Base-by-base conservation (phyloP, 257 asterid species). In the Euphrasia confusa region DNA sequence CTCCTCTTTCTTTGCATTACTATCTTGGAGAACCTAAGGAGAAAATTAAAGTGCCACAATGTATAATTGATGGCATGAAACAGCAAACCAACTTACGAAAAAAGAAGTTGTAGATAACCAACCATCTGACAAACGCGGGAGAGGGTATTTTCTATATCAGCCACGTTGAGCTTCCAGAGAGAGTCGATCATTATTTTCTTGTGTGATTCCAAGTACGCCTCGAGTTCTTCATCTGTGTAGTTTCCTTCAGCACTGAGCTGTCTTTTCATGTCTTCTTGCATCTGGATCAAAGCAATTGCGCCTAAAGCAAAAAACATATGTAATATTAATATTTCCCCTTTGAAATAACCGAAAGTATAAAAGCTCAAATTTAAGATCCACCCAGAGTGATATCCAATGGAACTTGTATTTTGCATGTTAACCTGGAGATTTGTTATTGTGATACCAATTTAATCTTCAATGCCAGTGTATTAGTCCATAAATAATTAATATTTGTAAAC, bases 121-220 rank as follows among this genome's bases (percentile, higher is more conserved):
- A 92, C 99, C 97, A 82, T 89, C 79, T 93, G 99, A 74, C 99
- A 89, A 79, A 89, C 99, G 17, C 87, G 97, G 52, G 96, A 84
- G 63, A 93, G 83, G 18, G 99, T 93, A 67, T 81, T 78, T 78
- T 93, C 99, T 60, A 93, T 93, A 78, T 93, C 99, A 60, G 97
- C 99, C 74, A 93, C 99, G 70, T 93, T 93, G 74, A 93, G 96
- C 87, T 93, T 93, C 99, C 99, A 93, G 52, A 89, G 86, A 15
- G 99, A 93, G 78, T 93, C 99, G 9, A 80, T 87, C 99, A 93
- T 93, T 59, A 93, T 45, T 78, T 87, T 85, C 85, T 89, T 89
- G 93, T 93, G 89, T 27, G 99, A 85, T 72, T 89, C 85, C 94
- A 89, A 76, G 80, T 84, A 87, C 61, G 78, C 93, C 74, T 93